A percentile compares a stretch with the other conserved stretches of the same genome.
Evolutionary conservation across 768 basidiomycete species (phyloP).

Genomic region (Boletus coccyginus): DNA sequence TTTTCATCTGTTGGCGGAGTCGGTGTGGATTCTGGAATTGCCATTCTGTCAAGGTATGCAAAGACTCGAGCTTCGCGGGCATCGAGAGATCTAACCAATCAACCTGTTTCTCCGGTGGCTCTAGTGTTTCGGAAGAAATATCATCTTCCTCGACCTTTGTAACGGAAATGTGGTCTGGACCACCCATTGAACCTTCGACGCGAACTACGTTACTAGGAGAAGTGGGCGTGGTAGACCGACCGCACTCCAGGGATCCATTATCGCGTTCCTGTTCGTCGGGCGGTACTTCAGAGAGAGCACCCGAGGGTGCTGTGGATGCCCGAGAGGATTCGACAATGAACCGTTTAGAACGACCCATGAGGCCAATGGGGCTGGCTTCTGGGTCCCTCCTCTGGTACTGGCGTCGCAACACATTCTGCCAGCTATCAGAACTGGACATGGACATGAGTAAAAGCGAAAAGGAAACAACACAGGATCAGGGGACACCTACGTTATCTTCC

Average conservation of each 20-base stretch:
- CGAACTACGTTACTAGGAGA: slow-evolving; percentile 1
- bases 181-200: not conserved
- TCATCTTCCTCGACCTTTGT: slow-evolving; percentile 27
- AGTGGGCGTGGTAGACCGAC: not conserved
- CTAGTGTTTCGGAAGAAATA: slow-evolving; percentile 7
- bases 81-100: slow-evolving; percentile 74
- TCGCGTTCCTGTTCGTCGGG: slow-evolving; percentile 7
- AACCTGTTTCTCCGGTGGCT: slow-evolving; percentile 40
- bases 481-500: slow-evolving; percentile 66
- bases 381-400: slow-evolving; percentile 77
- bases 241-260: slow-evolving; percentile 14
- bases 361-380: slow-evolving; percentile 67
- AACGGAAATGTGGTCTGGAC: not conserved
- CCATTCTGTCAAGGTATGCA: slow-evolving; percentile 79
- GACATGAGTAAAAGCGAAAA: slow-evolving; percentile 11
- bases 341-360: slow-evolving; percentile 32
- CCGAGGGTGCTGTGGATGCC: slow-evolving; percentile 26
- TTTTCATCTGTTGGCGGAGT: slow-evolving; percentile 69
- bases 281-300: slow-evolving; percentile 4
- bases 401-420: slow-evolving; percentile 74
- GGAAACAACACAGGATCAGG: slow-evolving; percentile 18
- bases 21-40: slow-evolving; percentile 78
- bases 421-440: slow-evolving; percentile 60
- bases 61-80: slow-evolving; percentile 68
- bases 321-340: slow-evolving; percentile 27